Base-by-base conservation (phyloP, 257 asterid genomes). In the Cruciata laevipes region DNA sequence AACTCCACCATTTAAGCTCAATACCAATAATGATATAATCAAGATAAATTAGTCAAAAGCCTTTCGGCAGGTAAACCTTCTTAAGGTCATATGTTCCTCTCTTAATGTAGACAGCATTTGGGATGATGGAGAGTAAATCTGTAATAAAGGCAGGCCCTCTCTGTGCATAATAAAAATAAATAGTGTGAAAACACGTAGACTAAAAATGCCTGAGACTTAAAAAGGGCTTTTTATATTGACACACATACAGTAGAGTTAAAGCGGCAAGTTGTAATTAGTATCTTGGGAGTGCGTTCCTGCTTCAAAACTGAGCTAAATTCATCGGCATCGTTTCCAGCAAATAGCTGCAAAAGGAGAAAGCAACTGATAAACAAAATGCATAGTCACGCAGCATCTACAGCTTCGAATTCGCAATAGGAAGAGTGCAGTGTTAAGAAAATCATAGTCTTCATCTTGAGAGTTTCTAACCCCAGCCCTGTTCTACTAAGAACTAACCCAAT, bases 31-130 rank as follows among this genome's bases (percentile, higher is more conserved):
- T 16, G 25, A 21, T 47, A 27, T n/a, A 23, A 56, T 56, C 4
- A 18, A 16, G 21, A 32, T 33, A 32, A 17, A 10, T 10, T 16
- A 32, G 32, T 47, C 47, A 16, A 5, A 24, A 49, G 18, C 20
- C 52, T 33, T 7, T 63, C 59, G 23, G 25, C 8, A 6, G 30
- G 33, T 9, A 23, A 23, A 87, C 98, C 91, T 86, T 92, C 78
- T 92, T 92, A 63, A 92, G 85, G 79, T 92, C 95, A 82, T 89
- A 92, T 3, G 98, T 93, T 75, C 97, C 97, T 80, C 98, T 82
- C 76, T 88, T 90, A 78, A 79, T 68, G 80, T 86, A 93, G 33
- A 83, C 90, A 76, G 97, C 77, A 84, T 90, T 83, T 25, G 98
- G 98, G 73, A 93, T 88, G 75, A 87, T 80, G 30, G 97, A 78